Conservation (phyloP, 495 filamentous ascomycete species). For the Endocarpon pusillum region DNA sequence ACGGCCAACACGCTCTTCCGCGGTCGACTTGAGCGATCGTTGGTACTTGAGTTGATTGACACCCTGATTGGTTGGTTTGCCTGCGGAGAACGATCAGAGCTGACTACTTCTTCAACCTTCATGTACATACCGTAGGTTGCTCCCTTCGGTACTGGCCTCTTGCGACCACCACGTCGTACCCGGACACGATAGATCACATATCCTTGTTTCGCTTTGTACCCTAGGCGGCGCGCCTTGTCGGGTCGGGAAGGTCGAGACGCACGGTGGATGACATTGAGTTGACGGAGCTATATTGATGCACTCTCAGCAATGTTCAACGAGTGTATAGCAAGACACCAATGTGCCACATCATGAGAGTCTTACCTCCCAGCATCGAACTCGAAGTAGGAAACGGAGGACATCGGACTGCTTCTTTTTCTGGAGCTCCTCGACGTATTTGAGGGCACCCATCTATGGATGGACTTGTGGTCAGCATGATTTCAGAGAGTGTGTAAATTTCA, state of each 20-base stretch:
- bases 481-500: no score
- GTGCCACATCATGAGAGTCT: conserved; percentile 35
- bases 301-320: conserved; percentile 99
- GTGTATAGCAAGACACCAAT: conserved; percentile 75
- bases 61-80: conserved; percentile 99
- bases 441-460: conserved; percentile 58
- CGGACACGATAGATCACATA: conserved; percentile 99
- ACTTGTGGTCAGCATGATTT: conserved; percentile 7
- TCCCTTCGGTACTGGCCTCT: conserved; percentile 90
- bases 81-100: conserved; percentile 26
- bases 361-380: conserved; percentile 99
- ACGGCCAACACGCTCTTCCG: conserved; percentile 98
- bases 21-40: conserved; percentile 88
- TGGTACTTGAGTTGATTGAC: conserved; percentile 99
- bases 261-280: conserved; percentile 97
- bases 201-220: conserved; percentile 99
- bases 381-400: conserved; percentile 95
- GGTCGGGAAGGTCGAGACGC: conserved; percentile 95
- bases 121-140: conserved; percentile 76
- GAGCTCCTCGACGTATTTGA: conserved; percentile 99
- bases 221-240: conserved; percentile 98
- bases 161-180: conserved; percentile 93
- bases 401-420: conserved; percentile 99
- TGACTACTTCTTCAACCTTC: not conserved
- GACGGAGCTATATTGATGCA: conserved; percentile 98